Evolutionary conservation across 1,284 basidiomycete species (phyloP).

Genomic region (Jaminaea rosea): DNA sequence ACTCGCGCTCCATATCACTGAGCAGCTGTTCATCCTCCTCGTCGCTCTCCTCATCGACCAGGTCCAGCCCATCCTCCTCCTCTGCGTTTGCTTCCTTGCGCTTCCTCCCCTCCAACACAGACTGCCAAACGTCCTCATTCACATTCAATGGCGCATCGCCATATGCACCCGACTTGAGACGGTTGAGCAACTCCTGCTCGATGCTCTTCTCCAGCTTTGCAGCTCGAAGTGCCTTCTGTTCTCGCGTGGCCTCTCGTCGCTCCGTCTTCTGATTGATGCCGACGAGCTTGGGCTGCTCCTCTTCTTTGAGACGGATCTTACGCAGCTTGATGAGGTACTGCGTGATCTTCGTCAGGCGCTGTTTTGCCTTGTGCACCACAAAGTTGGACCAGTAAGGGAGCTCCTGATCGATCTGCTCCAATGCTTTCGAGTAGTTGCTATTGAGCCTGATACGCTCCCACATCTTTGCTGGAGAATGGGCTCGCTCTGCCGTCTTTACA

Average conservation of each 20-base stretch:
- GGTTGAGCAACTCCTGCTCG: conserved; percentile 88
- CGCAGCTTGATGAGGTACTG: conserved; percentile 99
- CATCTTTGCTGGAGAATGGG: conserved; percentile 88
- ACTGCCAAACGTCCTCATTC: conserved; percentile 92
- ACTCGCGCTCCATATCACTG: conserved; percentile 31
- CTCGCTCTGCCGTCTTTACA: conserved; percentile 94
- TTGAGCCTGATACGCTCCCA: conserved; percentile 93
- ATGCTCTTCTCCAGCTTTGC: conserved; percentile 74
- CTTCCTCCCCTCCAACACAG: conserved; percentile 31
- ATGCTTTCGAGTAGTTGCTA: conserved; percentile 84
- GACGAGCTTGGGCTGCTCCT: conserved; percentile 82
- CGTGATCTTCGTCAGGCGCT: conserved; percentile 95
- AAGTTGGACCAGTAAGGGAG: conserved; percentile 97
- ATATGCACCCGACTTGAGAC: conserved; percentile 91
- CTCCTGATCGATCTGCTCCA: conserved; percentile 72
- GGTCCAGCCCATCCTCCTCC: conserved; percentile 13
- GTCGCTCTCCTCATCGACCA: conserved; percentile 40
- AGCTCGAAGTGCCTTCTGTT: conserved; percentile 91
- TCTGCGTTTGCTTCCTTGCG: conserved; percentile 13
- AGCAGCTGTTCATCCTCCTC: conserved; percentile 36
- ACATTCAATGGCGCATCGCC: conserved; percentile 96
- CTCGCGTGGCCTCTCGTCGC: conserved; percentile 80
- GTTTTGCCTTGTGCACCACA: conserved; percentile 96
- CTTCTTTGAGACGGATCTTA: conserved; percentile 64
- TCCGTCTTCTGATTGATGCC: conserved; percentile 97